Base-by-base conservation (phyloP, 768 basidiomycete genomes). In the Cubamyces sp. region DNA sequence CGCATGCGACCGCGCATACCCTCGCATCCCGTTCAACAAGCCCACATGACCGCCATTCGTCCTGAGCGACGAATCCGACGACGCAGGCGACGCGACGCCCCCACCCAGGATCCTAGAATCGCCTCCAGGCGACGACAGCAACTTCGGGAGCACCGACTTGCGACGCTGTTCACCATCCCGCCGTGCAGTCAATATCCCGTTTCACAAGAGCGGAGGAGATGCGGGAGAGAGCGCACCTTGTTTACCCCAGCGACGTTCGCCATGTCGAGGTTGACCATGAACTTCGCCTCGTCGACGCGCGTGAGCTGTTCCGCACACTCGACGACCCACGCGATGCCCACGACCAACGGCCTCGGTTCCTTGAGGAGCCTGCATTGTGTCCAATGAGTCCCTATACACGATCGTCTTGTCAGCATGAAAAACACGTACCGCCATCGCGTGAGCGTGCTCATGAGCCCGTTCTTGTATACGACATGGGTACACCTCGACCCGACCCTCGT, bases 321-420 rank as follows among this genome's bases (percentile, higher is more conserved):
- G 2, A 94, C 90, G 5, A 96, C 90, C 94, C 94, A 95, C 18
- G 85, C 88, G 66, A 94, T 91, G 8, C 92, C 90, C 16, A 96
- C 89, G 16, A 93, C 86, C 25, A 77, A 66, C 0, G 94, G 94
- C 69, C 87, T 82, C 69, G 73, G 90, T 42, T 92, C 87, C 47
- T 84, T 77, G 23, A 91, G 75, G 50, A 85, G 70, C 54, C 90
- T 91, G 37, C 11, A 46, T 54, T 46, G 1, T 42, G 34, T 16
- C 60, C 9, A 37, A 43, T 34, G 50, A 45, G 18, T n/a, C 30
- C 11, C 39, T 48, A 45, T 52, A 47, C 34, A 49, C 39, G 23
- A n/a, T 21, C 25, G 39, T 16, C 2, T n/a, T 50, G 54, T 6
- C 25, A 34, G 28, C 18, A 7, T 15, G 8, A 64, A 51, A 30